These are phyloP conservation scores for Fraxinus dipetala DNA, from an alignment of 305 asterid genomes.

Conservation along the genomic window DNA sequence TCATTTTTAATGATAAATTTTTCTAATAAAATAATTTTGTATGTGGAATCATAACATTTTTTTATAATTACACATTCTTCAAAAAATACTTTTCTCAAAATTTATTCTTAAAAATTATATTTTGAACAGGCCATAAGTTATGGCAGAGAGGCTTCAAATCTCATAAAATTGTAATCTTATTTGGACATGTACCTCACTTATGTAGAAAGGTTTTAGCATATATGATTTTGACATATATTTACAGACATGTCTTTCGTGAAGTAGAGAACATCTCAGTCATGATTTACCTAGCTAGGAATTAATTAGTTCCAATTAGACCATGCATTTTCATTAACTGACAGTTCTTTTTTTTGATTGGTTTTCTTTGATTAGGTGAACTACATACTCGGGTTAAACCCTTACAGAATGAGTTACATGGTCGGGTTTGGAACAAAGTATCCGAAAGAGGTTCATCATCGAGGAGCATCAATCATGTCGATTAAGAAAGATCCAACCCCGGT, in stretches of 20 bases:
- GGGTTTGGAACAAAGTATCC: slow-evolving; percentile 64
- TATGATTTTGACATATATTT: background rate
- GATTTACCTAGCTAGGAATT: background rate
- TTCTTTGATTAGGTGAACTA: slow-evolving; percentile 45
- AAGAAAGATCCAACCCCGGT: slow-evolving; percentile 27
- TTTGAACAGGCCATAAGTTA: too few species aligned
- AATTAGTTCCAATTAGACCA: background rate
- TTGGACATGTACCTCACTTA: background rate
- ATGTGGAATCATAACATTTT: background rate
- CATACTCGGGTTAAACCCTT: slow-evolving; percentile 57
- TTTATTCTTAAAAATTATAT: too few species aligned
- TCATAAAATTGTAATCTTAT: background rate
- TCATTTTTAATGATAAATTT: background rate
- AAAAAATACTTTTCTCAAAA: background rate
- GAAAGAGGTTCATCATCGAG: slow-evolving; percentile 50
- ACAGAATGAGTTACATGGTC: slow-evolving; percentile 59
- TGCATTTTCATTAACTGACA: background rate
- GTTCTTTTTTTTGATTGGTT: background rate
- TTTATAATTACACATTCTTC: background rate
- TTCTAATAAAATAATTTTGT: too few species aligned
- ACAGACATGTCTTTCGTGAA: background rate
- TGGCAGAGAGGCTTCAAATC: background rate
- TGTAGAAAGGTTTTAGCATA: background rate
- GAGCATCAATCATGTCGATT: slow-evolving; percentile 61
- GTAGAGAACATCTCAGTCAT: background rate